Conservation (phyloP, 1,284 basidiomycete genomes). For the Fomitopsis palustris region DNA sequence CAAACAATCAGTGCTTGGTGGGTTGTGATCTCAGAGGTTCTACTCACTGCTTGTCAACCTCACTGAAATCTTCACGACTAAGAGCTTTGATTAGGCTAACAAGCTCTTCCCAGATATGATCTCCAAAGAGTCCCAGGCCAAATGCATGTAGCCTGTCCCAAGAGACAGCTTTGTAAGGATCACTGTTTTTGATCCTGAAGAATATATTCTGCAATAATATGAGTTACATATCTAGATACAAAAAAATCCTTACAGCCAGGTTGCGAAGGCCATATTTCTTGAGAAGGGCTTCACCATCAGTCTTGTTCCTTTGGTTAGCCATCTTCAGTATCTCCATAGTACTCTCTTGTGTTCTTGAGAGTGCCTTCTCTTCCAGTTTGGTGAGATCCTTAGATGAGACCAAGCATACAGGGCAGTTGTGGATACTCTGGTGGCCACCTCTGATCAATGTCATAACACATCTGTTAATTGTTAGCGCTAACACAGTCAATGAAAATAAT, state of each 20-base stretch:
- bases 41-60: conserved; percentile 2
- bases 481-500: no score
- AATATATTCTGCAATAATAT: not conserved
- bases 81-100: not conserved
- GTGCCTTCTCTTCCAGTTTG: not conserved
- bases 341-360: not conserved
- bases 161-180: not conserved
- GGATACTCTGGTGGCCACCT: conserved; percentile 2
- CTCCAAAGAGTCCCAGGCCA: not conserved
- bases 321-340: not conserved
- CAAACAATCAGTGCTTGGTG: no score
- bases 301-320: not conserved
- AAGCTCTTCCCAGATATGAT: conserved; percentile 2
- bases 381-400: not conserved
- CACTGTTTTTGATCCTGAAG: not conserved
- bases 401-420: not conserved
- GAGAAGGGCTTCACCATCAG: not conserved
- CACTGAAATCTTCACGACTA: not conserved
- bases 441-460: conserved; percentile 11
- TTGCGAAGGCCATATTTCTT: not conserved
- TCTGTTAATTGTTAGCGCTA: conserved; percentile 3
- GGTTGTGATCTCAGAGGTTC: no score
- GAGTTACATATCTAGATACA: not conserved
- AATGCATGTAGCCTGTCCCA: conserved; percentile 1
- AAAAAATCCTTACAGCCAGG: not conserved